Evolutionary conservation across 1,284 basidiomycete species (phyloP).

Genomic region (Naganishia sp.): DNA sequence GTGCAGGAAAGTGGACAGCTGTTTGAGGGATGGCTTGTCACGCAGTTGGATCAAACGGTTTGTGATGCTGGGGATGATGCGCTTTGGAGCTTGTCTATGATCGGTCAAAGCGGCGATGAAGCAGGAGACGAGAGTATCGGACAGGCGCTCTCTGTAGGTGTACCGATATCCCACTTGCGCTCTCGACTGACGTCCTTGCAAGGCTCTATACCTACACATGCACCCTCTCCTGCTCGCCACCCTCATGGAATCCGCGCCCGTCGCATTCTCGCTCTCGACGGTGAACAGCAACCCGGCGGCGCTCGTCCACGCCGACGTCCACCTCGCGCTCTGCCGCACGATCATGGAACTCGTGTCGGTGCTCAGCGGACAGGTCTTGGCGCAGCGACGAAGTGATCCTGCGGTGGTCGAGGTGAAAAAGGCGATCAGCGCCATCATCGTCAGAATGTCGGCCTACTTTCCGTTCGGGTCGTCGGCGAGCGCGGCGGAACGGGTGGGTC

Average conservation of each 20-base stretch:
- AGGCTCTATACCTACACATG: constrained; percentile 59
- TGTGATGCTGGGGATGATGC: not conserved
- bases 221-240: constrained; percentile 74
- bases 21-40: constrained; percentile 24
- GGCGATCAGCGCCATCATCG: constrained; percentile 62
- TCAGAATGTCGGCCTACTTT: constrained; percentile 77
- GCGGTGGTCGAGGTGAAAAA: constrained; percentile 29
- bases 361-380: constrained; percentile 65
- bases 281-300: constrained; percentile 32
- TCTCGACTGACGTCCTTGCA: not conserved
- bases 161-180: not conserved
- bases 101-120: constrained; percentile 3
- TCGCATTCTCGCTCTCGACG: constrained; percentile 66
- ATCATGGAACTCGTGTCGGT: constrained; percentile 65
- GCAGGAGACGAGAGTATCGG: constrained; percentile 5
- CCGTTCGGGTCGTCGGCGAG: constrained; percentile 61
- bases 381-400: constrained; percentile 2
- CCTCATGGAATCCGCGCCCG: constrained; percentile 79
- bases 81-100: not conserved
- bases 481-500: constrained; percentile 44
- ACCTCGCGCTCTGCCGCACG: constrained; percentile 65
- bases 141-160: constrained; percentile 16
- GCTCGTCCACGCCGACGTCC: constrained; percentile 44
- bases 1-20: not conserved
- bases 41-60: not conserved